phyloP scores from a whole-genome alignment of 345 rosid genomes.

The Kernera saxatilis region DNA sequence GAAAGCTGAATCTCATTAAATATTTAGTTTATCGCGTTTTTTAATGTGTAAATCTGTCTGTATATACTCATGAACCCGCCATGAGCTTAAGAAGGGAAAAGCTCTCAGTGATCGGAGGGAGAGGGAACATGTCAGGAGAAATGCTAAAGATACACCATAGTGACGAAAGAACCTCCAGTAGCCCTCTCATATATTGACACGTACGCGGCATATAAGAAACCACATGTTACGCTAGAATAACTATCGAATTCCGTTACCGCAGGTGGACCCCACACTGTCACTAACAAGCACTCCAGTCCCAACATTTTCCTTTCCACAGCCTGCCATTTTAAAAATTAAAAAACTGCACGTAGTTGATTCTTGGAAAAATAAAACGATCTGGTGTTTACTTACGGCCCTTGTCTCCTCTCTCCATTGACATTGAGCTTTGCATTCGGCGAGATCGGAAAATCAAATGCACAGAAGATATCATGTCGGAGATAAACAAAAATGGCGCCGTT shows the following conservation, averaged over 20 bases:
- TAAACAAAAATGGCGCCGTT: constrained; percentile 1
- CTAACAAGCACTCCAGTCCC: constrained; percentile 11
- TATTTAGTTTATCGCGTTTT: background rate
- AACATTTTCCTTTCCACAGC: background rate
- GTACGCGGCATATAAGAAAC: background rate
- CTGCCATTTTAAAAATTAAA: background rate
- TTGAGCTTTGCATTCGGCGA: constrained; percentile 10
- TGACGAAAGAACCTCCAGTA: background rate
- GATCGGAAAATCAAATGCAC: background rate
- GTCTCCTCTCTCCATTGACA: constrained; percentile 22
- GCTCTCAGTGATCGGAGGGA: constrained; percentile 16
- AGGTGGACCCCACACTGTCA: constrained; percentile 23
- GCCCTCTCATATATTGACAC: background rate
- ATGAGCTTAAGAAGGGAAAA: constrained; percentile 5
- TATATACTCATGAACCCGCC: constrained; percentile 12
- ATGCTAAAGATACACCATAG: background rate
- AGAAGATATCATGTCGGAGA: constrained; percentile 3
- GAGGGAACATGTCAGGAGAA: constrained; percentile 14
- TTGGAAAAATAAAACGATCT: background rate
- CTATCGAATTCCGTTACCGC: constrained; percentile 12
- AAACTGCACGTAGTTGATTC: background rate
- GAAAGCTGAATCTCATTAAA: constrained; percentile 1
- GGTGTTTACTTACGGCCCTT: background rate
- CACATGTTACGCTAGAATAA: constrained; percentile 2
- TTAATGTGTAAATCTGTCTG: background rate